These are phyloP conservation scores for Castanopsis chinensis DNA, from an alignment of 306 rosid species.

Conservation along the genomic window DNA sequence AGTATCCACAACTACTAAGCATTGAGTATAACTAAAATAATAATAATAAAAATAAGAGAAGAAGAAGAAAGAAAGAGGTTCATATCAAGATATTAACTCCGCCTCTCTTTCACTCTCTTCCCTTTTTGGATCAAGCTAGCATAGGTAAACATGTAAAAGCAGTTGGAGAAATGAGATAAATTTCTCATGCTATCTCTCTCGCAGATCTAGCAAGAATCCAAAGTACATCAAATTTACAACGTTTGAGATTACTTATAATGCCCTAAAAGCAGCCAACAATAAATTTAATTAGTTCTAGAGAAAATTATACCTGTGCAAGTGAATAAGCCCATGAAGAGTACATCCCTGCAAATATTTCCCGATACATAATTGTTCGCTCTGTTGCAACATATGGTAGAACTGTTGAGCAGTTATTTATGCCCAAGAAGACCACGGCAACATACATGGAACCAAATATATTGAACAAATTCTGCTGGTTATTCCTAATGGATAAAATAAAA, in stretches of 20 bases:
- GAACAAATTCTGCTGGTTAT: not conserved
- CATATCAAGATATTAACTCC: not conserved
- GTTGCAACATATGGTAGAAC: not conserved
- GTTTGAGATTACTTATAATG: no score
- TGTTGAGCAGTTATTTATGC: not conserved
- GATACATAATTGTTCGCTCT: not conserved
- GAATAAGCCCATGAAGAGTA: not conserved
- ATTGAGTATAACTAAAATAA: not conserved
- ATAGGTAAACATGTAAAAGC: no score
- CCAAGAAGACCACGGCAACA: not conserved
- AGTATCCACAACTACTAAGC: not conserved
- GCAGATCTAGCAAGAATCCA: no score
- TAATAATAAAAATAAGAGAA: no score
- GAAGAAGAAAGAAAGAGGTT: not conserved
- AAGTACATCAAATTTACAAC: no score
- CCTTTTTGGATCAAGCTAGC: not conserved
- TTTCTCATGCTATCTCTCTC: no score
- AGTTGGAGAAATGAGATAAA: no score
- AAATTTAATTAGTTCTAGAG: not conserved
- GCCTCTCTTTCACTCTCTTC: not conserved
- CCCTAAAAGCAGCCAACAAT: not conserved
- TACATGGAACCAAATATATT: not conserved
- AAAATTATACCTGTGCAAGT: not conserved
- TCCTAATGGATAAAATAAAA: not conserved
- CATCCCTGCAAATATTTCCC: not conserved